Conservation (phyloP, 2,329 filamentous ascomycete genomes). For the Ustulina deusta region DNA sequence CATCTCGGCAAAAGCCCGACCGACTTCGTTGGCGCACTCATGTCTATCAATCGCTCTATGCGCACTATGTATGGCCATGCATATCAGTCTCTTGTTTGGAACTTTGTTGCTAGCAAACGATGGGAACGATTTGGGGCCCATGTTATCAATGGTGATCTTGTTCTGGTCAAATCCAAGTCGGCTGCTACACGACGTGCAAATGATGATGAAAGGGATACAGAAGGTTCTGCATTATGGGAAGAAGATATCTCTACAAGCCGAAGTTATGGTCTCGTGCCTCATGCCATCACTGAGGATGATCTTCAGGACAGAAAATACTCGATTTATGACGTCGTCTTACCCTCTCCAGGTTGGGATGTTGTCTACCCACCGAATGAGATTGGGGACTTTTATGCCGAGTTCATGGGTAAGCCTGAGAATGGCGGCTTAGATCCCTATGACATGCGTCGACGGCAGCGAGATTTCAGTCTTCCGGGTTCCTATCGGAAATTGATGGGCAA, state of each 20-base stretch:
- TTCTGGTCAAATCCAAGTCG: conserved; percentile 64
- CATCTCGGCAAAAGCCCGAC: conserved; percentile 71
- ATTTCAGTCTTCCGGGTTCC: conserved; percentile 87
- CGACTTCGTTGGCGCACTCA: conserved; percentile 85
- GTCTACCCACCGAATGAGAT: conserved; percentile 87
- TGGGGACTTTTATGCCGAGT: conserved; percentile 83
- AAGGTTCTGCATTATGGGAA: conserved; percentile 70
- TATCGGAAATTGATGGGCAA: conserved; percentile 87
- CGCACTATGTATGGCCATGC: conserved; percentile 96
- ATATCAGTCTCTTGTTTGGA: conserved; percentile 96
- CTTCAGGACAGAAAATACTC: conserved; percentile 79
- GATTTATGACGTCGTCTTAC: conserved; percentile 90
- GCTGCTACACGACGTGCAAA: conserved; percentile 52
- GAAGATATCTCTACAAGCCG: conserved; percentile 66
- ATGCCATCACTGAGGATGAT: conserved; percentile 81
- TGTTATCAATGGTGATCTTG: conserved; percentile 87
- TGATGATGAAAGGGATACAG: conserved; percentile 72
- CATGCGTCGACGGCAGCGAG: conserved; percentile 88
- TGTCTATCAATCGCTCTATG: conserved; percentile 82
- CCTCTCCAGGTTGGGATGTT: conserved; percentile 91
- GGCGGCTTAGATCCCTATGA: conserved; percentile 83
- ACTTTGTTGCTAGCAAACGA: conserved; percentile 82
- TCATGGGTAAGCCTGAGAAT: conserved; percentile 85
- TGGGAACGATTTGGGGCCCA: conserved; percentile 79
- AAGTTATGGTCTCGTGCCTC: conserved; percentile 67